Base-by-base conservation (phyloP, 352 stramenopile genomes). In the Phytophthora europaea region DNA sequence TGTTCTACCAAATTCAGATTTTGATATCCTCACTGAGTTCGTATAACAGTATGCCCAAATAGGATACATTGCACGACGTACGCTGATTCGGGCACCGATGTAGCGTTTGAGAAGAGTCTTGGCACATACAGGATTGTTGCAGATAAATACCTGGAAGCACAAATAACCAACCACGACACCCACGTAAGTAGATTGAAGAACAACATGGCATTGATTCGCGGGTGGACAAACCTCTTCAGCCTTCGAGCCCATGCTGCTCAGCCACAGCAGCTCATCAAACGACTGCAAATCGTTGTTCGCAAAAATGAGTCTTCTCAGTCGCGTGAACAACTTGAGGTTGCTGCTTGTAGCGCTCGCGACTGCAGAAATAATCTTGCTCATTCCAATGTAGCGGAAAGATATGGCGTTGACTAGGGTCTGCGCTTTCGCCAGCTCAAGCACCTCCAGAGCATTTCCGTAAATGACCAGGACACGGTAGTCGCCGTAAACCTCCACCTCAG, bases 391-490 rank as follows among this genome's bases (percentile, higher is more conserved):
- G 7, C 80, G 86, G 56, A 95, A 95, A 26, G 82, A 79, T 59
- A 95, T 89, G 13, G 84, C 75, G 54, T 90, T 86, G 16, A 92
- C 81, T 16, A 80, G 71, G 4, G 76, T 58, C 26, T 91, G 83
- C 2, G 79, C 67, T 69, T 91, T 93, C 31, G 75, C 63, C 54
- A 77, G 81, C 48, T 91, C 86, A 8, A 95, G 82, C 7, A 72
- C 82, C 4, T 91, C 85, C 1, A 95, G 69, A 8, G 82, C 88
- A 33, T 91, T 81, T 18, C 88, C 88, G 51, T 93, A 92, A 26
- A 95, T 81, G 26, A 81, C 76, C 3, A 95, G 67, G 20, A 92
- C 82, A 15, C 86, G 83, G 22, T 83, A 87, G n/a, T 94, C 85
- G 6, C 83, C 81, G 31, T 87, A 81, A 1, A 95, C 81, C 53